A percentile compares a stretch with the other conserved stretches of the same genome.
phyloP scores from a whole-genome alignment of 371 early-diverging fungal genomes.

The Globomyces sp. region DNA sequence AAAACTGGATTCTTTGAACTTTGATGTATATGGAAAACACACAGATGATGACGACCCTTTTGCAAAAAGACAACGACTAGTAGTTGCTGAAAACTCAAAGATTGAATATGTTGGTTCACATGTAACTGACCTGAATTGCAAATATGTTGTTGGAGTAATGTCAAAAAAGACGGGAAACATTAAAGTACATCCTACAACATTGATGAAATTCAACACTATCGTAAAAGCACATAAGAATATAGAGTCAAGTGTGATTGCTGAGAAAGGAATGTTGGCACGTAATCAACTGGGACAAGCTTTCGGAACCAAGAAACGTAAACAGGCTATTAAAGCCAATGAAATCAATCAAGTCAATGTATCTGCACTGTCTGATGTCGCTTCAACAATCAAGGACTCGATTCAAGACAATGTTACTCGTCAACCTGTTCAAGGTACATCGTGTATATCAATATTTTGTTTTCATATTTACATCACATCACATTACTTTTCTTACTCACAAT shows the following conservation, averaged over 20 bases:
- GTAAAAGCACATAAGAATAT: constrained; percentile 71
- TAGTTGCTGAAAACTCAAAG: constrained; percentile 70
- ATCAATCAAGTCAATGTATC: constrained; percentile 75
- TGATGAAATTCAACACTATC: constrained; percentile 54
- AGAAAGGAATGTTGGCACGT: constrained; percentile 61
- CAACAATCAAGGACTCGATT: constrained; percentile 58
- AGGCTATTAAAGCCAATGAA: constrained; percentile 73
- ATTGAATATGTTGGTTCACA: constrained; percentile 62
- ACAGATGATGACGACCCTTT: constrained; percentile 1
- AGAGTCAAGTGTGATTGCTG: constrained; percentile 61
- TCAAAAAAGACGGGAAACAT: constrained; percentile 63
- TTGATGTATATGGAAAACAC: constrained; percentile 5
- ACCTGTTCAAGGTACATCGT: constrained; percentile 43
- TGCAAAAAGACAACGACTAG: constrained; percentile 44
- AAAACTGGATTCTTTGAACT: not conserved
- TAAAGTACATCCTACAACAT: constrained; percentile 47
- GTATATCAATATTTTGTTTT: too few species aligned
- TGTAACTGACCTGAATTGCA: constrained; percentile 17
- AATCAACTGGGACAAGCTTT: constrained; percentile 84
- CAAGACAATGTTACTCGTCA: constrained; percentile 53
- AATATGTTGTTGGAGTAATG: constrained; percentile 77
- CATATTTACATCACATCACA: too few species aligned
- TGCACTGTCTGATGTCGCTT: constrained; percentile 56
- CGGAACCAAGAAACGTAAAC: constrained; percentile 82
- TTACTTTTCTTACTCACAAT: not conserved